Conservation (phyloP, 805 yeast species). For the Aciculoconidium aculeatum region DNA sequence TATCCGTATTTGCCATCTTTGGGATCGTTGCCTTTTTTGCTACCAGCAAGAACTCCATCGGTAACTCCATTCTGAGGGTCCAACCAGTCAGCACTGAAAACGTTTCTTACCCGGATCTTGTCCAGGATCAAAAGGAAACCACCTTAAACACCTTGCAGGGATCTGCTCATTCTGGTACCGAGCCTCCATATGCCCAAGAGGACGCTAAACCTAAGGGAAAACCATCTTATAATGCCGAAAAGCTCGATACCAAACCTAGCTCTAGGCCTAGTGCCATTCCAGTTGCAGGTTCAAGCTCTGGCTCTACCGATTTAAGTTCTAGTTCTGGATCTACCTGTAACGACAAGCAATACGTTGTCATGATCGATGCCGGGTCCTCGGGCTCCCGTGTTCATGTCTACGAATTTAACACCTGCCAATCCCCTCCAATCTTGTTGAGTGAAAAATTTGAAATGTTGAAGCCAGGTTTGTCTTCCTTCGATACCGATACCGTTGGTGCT, state of each 20-base stretch:
- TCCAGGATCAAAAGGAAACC: too few relatives aligned
- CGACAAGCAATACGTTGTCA: conserved; percentile 67
- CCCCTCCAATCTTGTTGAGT: conserved; percentile 73
- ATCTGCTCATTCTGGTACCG: conserved; percentile 26
- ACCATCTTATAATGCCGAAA: conserved; percentile 6
- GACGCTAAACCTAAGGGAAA: too few relatives aligned
- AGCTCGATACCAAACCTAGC: conserved; percentile 10
- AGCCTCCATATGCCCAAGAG: conserved; percentile 28
- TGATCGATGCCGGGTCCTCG: conserved; percentile 97
- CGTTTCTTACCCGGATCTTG: too few relatives aligned
- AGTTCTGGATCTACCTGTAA: conserved; percentile 18
- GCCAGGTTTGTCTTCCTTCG: conserved; percentile 88
- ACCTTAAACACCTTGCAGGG: conserved; percentile 29
- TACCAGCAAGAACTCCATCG: conserved; percentile 35
- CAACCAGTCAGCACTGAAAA: conserved; percentile 21
- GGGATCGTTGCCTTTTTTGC: conserved; percentile 46
- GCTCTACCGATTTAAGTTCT: too few relatives aligned
- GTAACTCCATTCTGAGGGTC: conserved; percentile 25
- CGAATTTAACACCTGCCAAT: conserved; percentile 78
- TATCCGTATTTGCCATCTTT: conserved; percentile 47
- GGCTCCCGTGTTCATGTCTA: conserved; percentile 96
- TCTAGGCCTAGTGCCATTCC: conserved; percentile 16
- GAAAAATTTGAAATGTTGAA: conserved; percentile 86
- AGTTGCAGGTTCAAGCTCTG: conserved; percentile 3
- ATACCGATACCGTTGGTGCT: conserved; percentile 75